Evolutionary conservation across 176 grass and related monocot genomes (phyloP).

Genomic region (Musa troglodytarum): DNA sequence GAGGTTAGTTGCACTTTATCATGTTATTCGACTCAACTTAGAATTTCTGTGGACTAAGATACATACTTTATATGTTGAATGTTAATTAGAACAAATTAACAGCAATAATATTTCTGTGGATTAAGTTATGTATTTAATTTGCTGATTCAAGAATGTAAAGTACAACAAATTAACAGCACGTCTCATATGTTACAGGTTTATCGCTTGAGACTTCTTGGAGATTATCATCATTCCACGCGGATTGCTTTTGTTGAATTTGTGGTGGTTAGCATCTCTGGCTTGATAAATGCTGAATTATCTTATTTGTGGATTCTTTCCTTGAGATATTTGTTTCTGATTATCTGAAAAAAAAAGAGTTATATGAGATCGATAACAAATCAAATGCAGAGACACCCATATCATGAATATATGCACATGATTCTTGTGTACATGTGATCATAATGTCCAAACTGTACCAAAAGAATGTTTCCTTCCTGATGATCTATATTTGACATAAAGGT

Average conservation of each 20-base stretch:
- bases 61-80: not conserved
- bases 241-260: slow-evolving; percentile 99
- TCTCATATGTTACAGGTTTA: slow-evolving; percentile 48
- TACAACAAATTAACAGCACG: too few relatives aligned
- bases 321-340: not conserved
- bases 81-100: not conserved
- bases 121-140: too few relatives aligned
- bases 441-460: too few relatives aligned
- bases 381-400: too few relatives aligned
- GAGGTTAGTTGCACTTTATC: slow-evolving; percentile 35
- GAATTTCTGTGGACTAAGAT: not conserved
- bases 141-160: too few relatives aligned
- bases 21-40: slow-evolving; percentile 2
- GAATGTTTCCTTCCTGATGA: too few relatives aligned
- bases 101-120: too few relatives aligned
- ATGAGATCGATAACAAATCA: too few relatives aligned
- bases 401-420: too few relatives aligned
- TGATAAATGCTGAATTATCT: not conserved
- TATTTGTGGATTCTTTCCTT: not conserved
- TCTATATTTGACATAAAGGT: too few relatives aligned
- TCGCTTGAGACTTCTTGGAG: slow-evolving; percentile 94
- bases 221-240: slow-evolving; percentile 88
- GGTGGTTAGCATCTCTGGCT: slow-evolving; percentile 46
- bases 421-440: too few relatives aligned
- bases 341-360: not conserved